Evolutionary conservation across 257 asterid species (phyloP), one percentile per base, ranked within the genome.

Genomic region (Nicotiana sylvestris): DNA sequence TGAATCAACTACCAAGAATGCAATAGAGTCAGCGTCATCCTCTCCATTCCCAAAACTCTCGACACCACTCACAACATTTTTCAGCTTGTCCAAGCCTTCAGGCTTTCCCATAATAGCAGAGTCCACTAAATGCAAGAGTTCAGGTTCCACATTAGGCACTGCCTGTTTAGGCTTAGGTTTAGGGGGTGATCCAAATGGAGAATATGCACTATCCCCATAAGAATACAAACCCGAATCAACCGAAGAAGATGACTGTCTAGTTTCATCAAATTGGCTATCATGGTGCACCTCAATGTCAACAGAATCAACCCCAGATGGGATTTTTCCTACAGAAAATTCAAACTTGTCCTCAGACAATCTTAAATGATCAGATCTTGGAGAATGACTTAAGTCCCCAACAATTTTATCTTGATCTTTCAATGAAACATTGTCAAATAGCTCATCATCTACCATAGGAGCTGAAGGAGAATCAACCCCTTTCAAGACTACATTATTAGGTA

Each of bases 81-180:
- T 96, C 92, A 96, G 89, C 85, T 89, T 92, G 68, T 91, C 95
- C 91, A 94, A 88, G 88, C 97, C 92, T 82, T 96, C 98, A 49
- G 94, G 92, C 88, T 96, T 96, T 78, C 99, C 99, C 99, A 96
- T 96, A 85, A 96, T 96, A 57, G 99, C 99, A 78, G 99, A 96
- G 89, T 96, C 99, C 57, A 96, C 98, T 86, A 96, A 87, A 90
- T 96, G 99, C 96, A 96, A 89, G 67, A 96, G 98, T 91, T 96
- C 99, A 6, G 99, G 98, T 66, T 98, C 91, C 49, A 91, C 99
- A 85, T 91, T 93, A 55, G 94, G 91, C 83, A 84, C 82, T 51
- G 72, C 85, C 83, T 90, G 97, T 81, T 94, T 91, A 30, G 90
- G 83, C 86, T 87, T 94, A 29, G 90, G 85, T 85, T 90, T 96